phyloP scores from a whole-genome alignment of 1,139 yeast species.

The Blastobotrys buckinghamii region DNA sequence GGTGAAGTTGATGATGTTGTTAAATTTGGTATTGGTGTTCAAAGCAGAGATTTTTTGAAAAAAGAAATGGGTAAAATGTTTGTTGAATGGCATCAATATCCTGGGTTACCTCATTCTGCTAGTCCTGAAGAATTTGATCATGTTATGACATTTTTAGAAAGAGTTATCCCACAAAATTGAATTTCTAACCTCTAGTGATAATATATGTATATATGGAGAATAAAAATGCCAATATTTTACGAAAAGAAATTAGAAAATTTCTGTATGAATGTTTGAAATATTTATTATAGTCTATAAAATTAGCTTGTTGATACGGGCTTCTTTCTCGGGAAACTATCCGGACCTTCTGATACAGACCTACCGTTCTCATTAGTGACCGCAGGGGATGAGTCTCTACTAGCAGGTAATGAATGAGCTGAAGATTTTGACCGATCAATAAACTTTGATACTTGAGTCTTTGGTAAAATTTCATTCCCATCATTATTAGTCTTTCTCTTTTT shows the following conservation, averaged over 20 bases:
- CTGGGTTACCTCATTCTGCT: constrained; percentile 63
- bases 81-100: constrained; percentile 52
- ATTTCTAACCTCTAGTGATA: too few species aligned
- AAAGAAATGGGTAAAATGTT: constrained; percentile 50
- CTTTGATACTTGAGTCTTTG: constrained; percentile 27
- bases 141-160: constrained; percentile 45
- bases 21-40: constrained; percentile 42
- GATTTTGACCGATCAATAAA: constrained; percentile 21
- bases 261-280: too few species aligned
- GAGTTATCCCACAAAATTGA: not conserved
- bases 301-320: constrained; percentile 6
- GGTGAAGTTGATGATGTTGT: constrained; percentile 75
- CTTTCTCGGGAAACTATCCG: constrained; percentile 6
- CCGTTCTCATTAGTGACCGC: not conserved
- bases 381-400: constrained; percentile 19
- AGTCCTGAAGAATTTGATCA: constrained; percentile 61
- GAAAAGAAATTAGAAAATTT: too few species aligned
- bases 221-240: too few species aligned
- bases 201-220: too few species aligned
- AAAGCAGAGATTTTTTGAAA: constrained; percentile 35
- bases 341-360: constrained; percentile 9
- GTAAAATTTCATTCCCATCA: constrained; percentile 18
- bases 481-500: constrained; percentile 11
- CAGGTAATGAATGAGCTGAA: constrained; percentile 16
- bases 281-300: too few species aligned